phyloP scores from a whole-genome alignment of 805 yeast species.

The Zygoascus biomembranicola region DNA sequence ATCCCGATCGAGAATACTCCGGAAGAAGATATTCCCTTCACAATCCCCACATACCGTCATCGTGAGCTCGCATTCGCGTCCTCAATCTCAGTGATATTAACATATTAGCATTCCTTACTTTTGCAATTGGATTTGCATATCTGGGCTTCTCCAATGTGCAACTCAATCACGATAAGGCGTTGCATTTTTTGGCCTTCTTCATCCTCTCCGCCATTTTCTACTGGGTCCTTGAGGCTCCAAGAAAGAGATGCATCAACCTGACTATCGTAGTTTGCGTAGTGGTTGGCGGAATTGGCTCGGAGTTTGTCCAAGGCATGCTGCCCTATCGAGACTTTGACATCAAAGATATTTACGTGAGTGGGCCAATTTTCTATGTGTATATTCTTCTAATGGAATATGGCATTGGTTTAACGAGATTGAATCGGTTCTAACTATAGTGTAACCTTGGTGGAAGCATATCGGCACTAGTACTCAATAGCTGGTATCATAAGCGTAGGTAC shows the following conservation, averaged over 20 bases:
- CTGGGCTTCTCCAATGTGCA: constrained; percentile 25
- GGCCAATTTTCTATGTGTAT: neutral
- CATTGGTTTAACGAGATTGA: neutral
- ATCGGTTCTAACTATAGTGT: constrained; percentile 13
- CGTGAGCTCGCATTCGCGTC: too few species aligned
- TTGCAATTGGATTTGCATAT: constrained; percentile 18
- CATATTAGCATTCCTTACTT: constrained; percentile 21
- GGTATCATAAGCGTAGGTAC: constrained; percentile 30
- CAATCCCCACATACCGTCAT: too few species aligned
- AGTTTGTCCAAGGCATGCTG: constrained; percentile 28
- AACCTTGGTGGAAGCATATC: constrained; percentile 29
- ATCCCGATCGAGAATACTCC: too few species aligned
- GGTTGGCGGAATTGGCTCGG: constrained; percentile 34
- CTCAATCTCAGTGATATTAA: too few species aligned
- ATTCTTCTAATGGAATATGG: neutral
- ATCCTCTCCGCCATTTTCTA: constrained; percentile 31
- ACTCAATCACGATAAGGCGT: constrained; percentile 29
- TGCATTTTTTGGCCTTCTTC: constrained; percentile 32
- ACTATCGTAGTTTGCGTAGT: constrained; percentile 28
- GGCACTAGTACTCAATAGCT: constrained; percentile 25
- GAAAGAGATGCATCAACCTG: constrained; percentile 29
- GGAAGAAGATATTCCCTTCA: too few species aligned
- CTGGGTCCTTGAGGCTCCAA: constrained; percentile 34
- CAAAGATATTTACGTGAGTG: constrained; percentile 29
- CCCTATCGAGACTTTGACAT: constrained; percentile 29